Conservation (phyloP, 768 basidiomycete genomes). For the Auriculariales sp. region DNA sequence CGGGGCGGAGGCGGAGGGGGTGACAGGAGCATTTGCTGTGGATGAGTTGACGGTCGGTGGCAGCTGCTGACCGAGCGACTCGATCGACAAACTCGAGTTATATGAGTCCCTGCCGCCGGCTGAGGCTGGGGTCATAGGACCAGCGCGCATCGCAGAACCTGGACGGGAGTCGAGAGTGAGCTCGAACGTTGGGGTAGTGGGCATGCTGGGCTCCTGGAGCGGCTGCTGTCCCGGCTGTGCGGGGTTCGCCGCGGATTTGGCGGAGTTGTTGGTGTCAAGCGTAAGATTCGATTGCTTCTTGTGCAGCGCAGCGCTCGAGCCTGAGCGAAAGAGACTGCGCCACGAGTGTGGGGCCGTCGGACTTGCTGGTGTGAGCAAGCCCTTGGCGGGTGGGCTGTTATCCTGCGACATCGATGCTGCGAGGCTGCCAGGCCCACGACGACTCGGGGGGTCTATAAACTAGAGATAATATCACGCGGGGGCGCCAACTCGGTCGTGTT, state of each 20-base stretch:
- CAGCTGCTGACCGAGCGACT: slow-evolving; percentile 27
- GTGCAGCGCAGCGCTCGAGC: slow-evolving; percentile 2
- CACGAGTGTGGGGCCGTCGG: slow-evolving; percentile 5
- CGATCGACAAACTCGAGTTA: slow-evolving; percentile 65
- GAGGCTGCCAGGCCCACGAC: no score
- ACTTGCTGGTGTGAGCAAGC: background rate
- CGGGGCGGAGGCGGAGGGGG: slow-evolving; percentile 13
- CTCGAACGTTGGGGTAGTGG: slow-evolving; percentile 3
- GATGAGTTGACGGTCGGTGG: slow-evolving; percentile 15
- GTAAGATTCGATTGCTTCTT: slow-evolving; percentile 3
- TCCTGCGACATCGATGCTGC: no score
- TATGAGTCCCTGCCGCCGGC: slow-evolving; percentile 58
- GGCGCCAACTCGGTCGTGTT: no score
- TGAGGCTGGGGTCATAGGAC: slow-evolving; percentile 40
- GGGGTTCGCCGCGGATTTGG: background rate
- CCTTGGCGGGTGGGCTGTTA: no score
- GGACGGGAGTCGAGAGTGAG: slow-evolving; percentile 6
- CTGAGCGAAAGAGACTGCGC: slow-evolving; percentile 5
- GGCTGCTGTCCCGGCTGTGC: no score
- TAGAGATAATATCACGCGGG: no score
- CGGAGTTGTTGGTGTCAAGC: slow-evolving; percentile 3
- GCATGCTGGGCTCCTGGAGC: no score
- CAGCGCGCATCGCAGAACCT: slow-evolving; percentile 25
- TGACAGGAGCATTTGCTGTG: slow-evolving; percentile 8
- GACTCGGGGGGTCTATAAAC: no score